phyloP scores from a whole-genome alignment of 306 rosid species.

The Arachis stenosperma region DNA sequence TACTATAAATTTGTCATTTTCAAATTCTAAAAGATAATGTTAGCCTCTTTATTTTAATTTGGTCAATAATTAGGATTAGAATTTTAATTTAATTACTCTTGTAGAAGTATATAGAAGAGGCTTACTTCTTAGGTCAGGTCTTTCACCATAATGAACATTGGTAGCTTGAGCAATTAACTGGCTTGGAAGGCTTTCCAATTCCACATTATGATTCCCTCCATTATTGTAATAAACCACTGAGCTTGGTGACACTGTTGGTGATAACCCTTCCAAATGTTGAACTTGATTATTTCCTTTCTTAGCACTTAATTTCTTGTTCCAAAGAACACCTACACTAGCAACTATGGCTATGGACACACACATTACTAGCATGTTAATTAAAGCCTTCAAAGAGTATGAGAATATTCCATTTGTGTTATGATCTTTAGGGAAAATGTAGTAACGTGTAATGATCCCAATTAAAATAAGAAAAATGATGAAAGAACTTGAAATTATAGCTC shows the following conservation, averaged over 20 bases:
- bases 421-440: slow-evolving; percentile 70
- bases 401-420: slow-evolving; percentile 57
- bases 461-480: slow-evolving; percentile 59
- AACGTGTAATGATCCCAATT: slow-evolving; percentile 56
- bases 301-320: slow-evolving; percentile 51
- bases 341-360: slow-evolving; percentile 53
- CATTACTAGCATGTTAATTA: slow-evolving; percentile 55
- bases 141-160: slow-evolving; percentile 67
- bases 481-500: slow-evolving; percentile 61
- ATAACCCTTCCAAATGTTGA: slow-evolving; percentile 49
- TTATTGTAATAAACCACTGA: slow-evolving; percentile 43
- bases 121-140: slow-evolving; percentile 78
- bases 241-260: slow-evolving; percentile 50
- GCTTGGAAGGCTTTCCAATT: slow-evolving; percentile 68
- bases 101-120: slow-evolving; percentile 21
- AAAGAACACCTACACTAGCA: slow-evolving; percentile 48
- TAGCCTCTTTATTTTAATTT: too few species aligned
- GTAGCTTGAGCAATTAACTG: slow-evolving; percentile 49
- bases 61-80: too few species aligned
- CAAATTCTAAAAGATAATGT: too few species aligned
- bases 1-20: too few species aligned
- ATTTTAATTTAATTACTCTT: too few species aligned
- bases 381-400: slow-evolving; percentile 38
- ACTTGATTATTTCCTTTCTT: slow-evolving; percentile 51
- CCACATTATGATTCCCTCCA: slow-evolving; percentile 45